Conservation (phyloP, 169 alveolate genomes). For the Eimeria sp. region DNA sequence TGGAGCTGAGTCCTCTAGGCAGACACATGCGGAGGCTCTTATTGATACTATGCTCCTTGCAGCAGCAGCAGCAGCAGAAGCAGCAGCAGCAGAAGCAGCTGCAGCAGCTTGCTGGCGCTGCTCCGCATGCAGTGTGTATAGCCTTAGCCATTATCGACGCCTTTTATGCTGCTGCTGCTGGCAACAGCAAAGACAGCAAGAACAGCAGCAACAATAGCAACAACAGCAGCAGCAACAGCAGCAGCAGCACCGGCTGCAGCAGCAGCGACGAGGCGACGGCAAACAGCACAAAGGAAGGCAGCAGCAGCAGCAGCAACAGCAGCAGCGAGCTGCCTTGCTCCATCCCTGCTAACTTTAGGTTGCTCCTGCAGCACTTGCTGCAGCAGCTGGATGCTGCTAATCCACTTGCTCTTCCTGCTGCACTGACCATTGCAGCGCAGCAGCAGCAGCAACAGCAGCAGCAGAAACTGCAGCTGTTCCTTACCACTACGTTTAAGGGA, state of each 20-base stretch:
- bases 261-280: not conserved
- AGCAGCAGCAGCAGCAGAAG: slow-evolving; percentile 66
- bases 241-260: slow-evolving; percentile 6
- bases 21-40: slow-evolving; percentile 6
- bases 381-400: slow-evolving; percentile 20
- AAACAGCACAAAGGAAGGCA: not conserved
- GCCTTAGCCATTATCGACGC: slow-evolving; percentile 30
- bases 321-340: not conserved
- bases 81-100: slow-evolving; percentile 41
- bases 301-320: not conserved
- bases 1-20: slow-evolving; percentile 30
- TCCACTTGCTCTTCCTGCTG: slow-evolving; percentile 59
- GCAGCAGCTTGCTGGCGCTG: slow-evolving; percentile 21
- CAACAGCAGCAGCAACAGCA: slow-evolving; percentile 18
- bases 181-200: not conserved
- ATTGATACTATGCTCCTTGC: not conserved
- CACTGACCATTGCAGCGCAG: slow-evolving; percentile 37
- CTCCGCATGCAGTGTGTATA: slow-evolving; percentile 54
- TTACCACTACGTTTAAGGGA: slow-evolving; percentile 21
- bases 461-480: slow-evolving; percentile 7
- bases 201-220: not conserved
- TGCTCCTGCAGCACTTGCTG: slow-evolving; percentile 60
- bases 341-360: not conserved
- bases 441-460: slow-evolving; percentile 63
- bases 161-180: slow-evolving; percentile 31